Percentiles rank a stretch among this genome's conserved stretches.
Conservation (phyloP, 1,139 yeast genomes). For the Saccharomyces hybrid region DNA sequence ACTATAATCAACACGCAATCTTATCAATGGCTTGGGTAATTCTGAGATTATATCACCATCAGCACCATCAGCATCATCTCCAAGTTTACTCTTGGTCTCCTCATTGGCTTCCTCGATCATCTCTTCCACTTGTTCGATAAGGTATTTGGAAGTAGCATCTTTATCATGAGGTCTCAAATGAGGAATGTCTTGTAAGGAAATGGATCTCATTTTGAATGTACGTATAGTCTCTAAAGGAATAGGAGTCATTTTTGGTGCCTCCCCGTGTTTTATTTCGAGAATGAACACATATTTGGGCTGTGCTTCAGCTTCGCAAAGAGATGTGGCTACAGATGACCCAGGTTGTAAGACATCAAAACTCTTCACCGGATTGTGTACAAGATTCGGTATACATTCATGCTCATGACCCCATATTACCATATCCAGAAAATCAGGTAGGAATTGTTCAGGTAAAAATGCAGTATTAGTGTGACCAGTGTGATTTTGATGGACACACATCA, state of each 20-base stretch:
- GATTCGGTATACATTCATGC: constrained; percentile 82
- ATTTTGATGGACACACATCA: constrained; percentile 88
- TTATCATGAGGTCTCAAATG: constrained; percentile 60
- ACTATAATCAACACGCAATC: constrained; percentile 80
- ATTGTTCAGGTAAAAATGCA: constrained; percentile 75
- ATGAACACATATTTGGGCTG: constrained; percentile 68
- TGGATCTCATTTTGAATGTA: constrained; percentile 71
- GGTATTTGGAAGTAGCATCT: constrained; percentile 52
- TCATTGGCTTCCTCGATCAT: constrained; percentile 54
- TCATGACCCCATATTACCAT: constrained; percentile 96
- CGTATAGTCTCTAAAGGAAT: constrained; percentile 66
- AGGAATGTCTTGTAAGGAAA: constrained; percentile 46
- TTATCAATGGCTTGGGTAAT: constrained; percentile 66
- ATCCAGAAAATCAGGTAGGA: constrained; percentile 74
- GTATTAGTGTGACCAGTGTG: constrained; percentile 74
- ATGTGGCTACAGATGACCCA: constrained; percentile 89
- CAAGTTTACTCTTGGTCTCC: constrained; percentile 38
- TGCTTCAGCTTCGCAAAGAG: constrained; percentile 41
- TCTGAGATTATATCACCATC: constrained; percentile 14
- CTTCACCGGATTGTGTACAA: constrained; percentile 56
- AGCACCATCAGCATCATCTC: constrained; percentile 5
- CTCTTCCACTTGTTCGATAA: constrained; percentile 56
- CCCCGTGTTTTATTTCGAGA: constrained; percentile 51
- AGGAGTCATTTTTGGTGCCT: constrained; percentile 52
- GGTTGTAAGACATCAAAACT: constrained; percentile 82